Evolutionary conservation across 163 green algal species (phyloP).

Genomic region (Scenedesmus sp.): DNA sequence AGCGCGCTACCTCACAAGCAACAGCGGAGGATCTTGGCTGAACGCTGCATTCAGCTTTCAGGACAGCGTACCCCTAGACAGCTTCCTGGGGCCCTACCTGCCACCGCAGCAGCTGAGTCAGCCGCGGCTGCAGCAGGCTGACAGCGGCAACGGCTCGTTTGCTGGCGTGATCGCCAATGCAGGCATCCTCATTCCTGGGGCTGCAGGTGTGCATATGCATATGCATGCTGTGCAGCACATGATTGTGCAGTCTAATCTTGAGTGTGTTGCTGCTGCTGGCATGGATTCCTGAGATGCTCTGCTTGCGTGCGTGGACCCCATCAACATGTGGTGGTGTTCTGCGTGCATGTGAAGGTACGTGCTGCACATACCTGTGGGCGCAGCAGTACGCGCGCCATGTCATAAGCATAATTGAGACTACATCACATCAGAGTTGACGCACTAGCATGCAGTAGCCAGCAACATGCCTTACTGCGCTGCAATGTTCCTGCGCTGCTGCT

Average conservation of each 20-base stretch:
- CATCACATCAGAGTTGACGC: too few species aligned
- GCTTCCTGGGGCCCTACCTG: conserved; percentile 13
- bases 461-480: too few species aligned
- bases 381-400: background rate
- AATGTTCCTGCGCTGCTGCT: background rate
- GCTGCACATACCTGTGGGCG: background rate
- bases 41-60: conserved; percentile 51
- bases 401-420: too few species aligned
- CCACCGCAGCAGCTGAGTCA: conserved; percentile 18
- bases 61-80: background rate
- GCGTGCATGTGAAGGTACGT: background rate
- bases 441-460: too few species aligned
- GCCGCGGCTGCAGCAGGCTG: background rate
- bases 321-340: background rate
- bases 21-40: conserved; percentile 56
- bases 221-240: background rate
- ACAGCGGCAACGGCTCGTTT: background rate
- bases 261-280: too few species aligned
- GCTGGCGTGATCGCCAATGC: conserved; percentile 23
- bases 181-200: conserved; percentile 11
- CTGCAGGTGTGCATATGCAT: background rate
- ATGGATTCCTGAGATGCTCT: too few species aligned
- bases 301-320: too few species aligned
- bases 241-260: too few species aligned
- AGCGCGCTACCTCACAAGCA: conserved; percentile 50